Evolutionary conservation across 768 basidiomycete species (phyloP), one percentile per base, ranked within the genome.

Genomic region (Auricularia sp.): DNA sequence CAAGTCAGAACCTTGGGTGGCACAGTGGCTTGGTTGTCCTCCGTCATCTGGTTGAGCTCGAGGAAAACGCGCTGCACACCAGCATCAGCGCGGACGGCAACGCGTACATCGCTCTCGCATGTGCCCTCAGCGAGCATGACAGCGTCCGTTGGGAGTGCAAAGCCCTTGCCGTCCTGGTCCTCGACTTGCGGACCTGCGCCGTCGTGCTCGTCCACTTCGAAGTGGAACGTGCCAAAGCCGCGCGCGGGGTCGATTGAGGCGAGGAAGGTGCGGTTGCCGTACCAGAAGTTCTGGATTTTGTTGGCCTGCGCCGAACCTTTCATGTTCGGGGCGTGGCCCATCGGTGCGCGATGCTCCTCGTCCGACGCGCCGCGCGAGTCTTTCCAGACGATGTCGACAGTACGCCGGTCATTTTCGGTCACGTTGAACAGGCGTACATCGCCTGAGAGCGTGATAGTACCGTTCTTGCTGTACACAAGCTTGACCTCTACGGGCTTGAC

Each of bases 211-310:
- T 29, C 24, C 29, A 59, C 56, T 18, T 59, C 56, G 33, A 59
- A 59, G 29, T 35, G 34, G 5, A 59, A 59, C 21, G 24, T 29
- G 56, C 56, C 56, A 18, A 59, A 59, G 56, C 56, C 56, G 29
- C 56, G 56, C 56, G 21, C 24, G 1, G 56, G 29, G 6, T 59
- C 56, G 14, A 59, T 10, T 2, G 18, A n/a, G 24, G 56, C 56
- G 29, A 59, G 56, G 56, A 59, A 59, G 7, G 56, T 59, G 10
- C 34, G 56, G 56, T 59, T 59, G 24, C 56, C 56, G 29, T 59
- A 59, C 56, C 56, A 59, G 29, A 33, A 35, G 56, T 35, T 59
- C 34, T 59, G 56, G 34, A 59, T 13, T 10, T 35, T 29, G 33
- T 4, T 18, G 24, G 56, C 56, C 13, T 33, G 56, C 34, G 56